phyloP scores from a whole-genome alignment of 306 rosid species.

The Boehmeria nivea region DNA sequence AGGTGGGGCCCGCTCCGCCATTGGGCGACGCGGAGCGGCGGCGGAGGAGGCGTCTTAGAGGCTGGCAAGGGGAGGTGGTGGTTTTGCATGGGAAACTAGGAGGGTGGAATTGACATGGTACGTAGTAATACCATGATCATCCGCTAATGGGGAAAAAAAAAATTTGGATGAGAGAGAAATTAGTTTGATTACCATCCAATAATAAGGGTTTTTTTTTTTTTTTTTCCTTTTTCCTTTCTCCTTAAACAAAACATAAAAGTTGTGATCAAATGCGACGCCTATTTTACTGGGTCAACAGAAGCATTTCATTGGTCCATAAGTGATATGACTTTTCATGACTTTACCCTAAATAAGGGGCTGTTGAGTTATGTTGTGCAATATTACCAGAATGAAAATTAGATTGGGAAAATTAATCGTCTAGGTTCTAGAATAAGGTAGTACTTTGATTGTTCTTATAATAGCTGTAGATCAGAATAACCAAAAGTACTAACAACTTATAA shows the following conservation, averaged over 20 bases:
- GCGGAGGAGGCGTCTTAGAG: background rate
- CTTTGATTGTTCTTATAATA: too few relatives aligned
- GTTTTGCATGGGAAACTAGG: slow-evolving; percentile 23
- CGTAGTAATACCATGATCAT: background rate
- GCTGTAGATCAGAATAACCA: too few relatives aligned
- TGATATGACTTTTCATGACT: background rate
- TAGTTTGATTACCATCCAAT: background rate
- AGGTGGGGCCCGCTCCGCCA: slow-evolving; percentile 66
- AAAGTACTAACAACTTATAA: too few relatives aligned
- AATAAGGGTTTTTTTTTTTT: background rate
- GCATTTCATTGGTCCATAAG: background rate
- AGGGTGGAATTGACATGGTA: background rate
- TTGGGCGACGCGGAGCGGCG: slow-evolving; percentile 49
- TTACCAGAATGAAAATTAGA: too few relatives aligned
- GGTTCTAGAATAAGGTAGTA: too few relatives aligned
- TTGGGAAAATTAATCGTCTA: too few relatives aligned
- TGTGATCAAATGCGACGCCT: background rate
- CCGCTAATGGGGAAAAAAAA: background rate
- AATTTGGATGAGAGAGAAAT: background rate
- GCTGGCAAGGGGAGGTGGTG: slow-evolving; percentile 16
- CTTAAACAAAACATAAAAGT: background rate
- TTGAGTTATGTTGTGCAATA: background rate
- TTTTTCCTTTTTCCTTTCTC: background rate
- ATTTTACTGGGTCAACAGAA: slow-evolving; percentile 14
- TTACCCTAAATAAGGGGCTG: background rate